Evolutionary conservation across 257 asterid species (phyloP), one percentile per base, ranked within the genome.

Genomic region (Solanum chaucha): DNA sequence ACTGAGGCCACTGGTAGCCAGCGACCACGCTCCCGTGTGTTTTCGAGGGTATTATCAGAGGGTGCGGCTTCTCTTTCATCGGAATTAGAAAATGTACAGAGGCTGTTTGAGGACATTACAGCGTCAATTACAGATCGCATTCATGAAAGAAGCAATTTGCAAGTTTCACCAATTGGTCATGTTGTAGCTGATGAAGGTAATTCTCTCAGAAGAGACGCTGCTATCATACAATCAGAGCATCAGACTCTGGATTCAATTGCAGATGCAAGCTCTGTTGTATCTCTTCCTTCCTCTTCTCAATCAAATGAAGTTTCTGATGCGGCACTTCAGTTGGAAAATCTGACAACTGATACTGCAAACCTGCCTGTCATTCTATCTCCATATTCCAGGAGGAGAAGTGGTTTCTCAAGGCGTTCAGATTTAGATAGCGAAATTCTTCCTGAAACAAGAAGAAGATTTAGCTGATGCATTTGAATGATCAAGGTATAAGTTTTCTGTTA

Each of bases 51-150:
- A 5, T 86, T 94, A 75, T 91, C 97, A 12, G 98, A 93, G 87
- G 92, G 93, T 87, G 93, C 94, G 40, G 93, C 98, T 83, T 94
- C 98, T 12, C 94, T 95, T 74, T 94, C 98, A 13, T 93, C 97
- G 67, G 98, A 95, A 82, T 75, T 94, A 89, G 94, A 86, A 87
- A 89, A 91, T 86, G 97, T 96, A 8, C 97, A 93, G 77, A 93
- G 95, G 90, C 88, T 94, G 20, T 94, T 94, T 83, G 98, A 92
- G 89, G 97, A 93, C 88, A 90, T 96, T 81, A 96, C 93, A 88
- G 90, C 95, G 6, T 94, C 90, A 87, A 88, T 96, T 36, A 91
- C 90, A 86, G 87, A 89, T 86, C 90, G 92, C 86, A 46, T 89
- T 73, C 73, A 88, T 46, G 87, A 86, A 44, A 91, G 92, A 85